Evolutionary conservation across 2,329 filamentous ascomycete species (phyloP).

Genomic region (Botrytis galanthina): DNA sequence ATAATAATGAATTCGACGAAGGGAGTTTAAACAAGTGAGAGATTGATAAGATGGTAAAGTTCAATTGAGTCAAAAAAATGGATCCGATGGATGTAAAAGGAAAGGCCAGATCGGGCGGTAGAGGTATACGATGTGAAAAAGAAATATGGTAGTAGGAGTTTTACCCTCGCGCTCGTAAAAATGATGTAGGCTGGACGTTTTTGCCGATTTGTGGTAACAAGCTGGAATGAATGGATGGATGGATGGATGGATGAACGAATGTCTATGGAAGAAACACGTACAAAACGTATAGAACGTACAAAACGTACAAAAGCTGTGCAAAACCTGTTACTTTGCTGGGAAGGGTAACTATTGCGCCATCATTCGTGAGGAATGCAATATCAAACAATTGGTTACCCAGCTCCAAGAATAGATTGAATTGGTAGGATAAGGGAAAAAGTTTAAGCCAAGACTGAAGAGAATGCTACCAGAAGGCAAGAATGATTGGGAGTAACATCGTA

Average conservation of each 20-base stretch:
- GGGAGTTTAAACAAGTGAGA: neutral
- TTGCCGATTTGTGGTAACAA: constrained; percentile 8
- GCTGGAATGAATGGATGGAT: neutral
- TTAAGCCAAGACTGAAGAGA: constrained; percentile 4
- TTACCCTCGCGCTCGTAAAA: constrained; percentile 9
- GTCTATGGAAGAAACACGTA: neutral
- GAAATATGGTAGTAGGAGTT: constrained; percentile 9
- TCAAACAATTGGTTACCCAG: neutral
- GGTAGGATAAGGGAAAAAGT: neutral
- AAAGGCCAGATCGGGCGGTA: neutral
- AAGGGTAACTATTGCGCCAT: constrained; percentile 17
- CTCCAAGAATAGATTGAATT: neutral
- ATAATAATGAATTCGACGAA: constrained; percentile 6
- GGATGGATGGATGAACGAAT: neutral
- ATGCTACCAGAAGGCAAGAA: neutral
- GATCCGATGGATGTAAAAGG: neutral
- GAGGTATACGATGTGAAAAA: neutral
- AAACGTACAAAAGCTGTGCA: neutral
- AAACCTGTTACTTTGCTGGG: neutral
- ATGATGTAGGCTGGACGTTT: neutral
- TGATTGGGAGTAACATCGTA: constrained; percentile 14
- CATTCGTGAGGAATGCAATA: neutral
- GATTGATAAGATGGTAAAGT: neutral
- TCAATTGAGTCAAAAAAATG: neutral
- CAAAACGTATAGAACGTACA: no score